These are phyloP conservation scores for Nitzschia palea DNA, from an alignment of 108 stramenopile genomes.

Conservation along the genomic window DNA sequence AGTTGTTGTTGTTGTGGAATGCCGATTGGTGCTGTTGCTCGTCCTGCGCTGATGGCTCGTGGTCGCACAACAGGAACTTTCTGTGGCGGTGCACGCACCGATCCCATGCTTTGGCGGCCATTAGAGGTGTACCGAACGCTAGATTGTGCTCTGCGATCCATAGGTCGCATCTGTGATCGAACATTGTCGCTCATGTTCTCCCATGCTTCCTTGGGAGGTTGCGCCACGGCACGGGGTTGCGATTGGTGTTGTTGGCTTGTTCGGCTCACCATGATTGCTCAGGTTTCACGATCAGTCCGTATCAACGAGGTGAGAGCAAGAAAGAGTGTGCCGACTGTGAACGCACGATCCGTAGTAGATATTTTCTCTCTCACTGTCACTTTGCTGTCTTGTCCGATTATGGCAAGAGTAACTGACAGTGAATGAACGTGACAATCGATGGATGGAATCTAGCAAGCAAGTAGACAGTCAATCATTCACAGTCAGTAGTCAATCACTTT, in stretches of 20 bases:
- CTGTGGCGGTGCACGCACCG: neutral
- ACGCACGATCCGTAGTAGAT: too few relatives aligned
- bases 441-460: neutral
- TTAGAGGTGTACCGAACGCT: constrained; percentile 26
- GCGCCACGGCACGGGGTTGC: constrained; percentile 4
- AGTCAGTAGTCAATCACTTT: too few relatives aligned
- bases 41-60: constrained; percentile 29
- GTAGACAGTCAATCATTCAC: too few relatives aligned
- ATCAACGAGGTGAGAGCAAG: too few relatives aligned
- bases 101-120: constrained; percentile 1
- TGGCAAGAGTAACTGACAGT: neutral
- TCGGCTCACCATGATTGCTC: constrained; percentile 11
- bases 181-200: constrained; percentile 22
- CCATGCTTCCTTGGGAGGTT: constrained; percentile 10
- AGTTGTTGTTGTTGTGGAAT: neutral
- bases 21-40: neutral
- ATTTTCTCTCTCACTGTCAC: too few relatives aligned
- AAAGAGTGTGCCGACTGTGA: too few relatives aligned
- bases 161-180: neutral
- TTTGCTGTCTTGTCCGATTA: too few relatives aligned
- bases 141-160: constrained; percentile 23
- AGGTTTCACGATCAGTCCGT: too few relatives aligned
- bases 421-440: neutral
- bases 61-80: constrained; percentile 3
- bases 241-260: constrained; percentile 4